Evolutionary conservation across 441 rosid genomes (phyloP), one percentile per base, ranked within the genome.

Genomic region (Codiaeum variegatum): DNA sequence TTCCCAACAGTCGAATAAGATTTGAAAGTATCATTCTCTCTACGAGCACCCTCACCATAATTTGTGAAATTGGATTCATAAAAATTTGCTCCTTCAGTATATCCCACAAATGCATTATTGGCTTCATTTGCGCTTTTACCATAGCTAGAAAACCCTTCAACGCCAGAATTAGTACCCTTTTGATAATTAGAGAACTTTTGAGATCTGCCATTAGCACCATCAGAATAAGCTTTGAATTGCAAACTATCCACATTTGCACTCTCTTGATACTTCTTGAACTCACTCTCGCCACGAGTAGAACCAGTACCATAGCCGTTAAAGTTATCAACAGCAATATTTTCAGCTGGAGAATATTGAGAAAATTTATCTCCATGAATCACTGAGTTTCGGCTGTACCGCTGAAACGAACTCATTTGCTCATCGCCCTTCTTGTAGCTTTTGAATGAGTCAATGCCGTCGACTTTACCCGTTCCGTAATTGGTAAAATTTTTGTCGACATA

Each of bases 261-360:
- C 31, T 36, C 75, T 23, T 85, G 87, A 79, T 94, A 94, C 73
- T 69, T 77, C 11, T 56, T 77, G 85, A 93, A 93, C 0, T 78
- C 80, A 6, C 98, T 92, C 6, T 66, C 18, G 44, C 98, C 96
- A 11, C 94, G 90, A 23, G 85, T 85, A 36, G 91, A 86, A 10
- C 71, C 73, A 5, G 79, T 69, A 46, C 93, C 94, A 76, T 94
- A 94, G 28, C 91, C 76, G 73, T 87, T 89, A 85, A 94, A 94
- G 69, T 83, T 78, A 80, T 91, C 93, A 74, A 87, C 96, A 0
- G 75, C 97, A 46, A 89, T 88, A 73, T 91, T 93, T 70, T 84
- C 28, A 0, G 10, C 76, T 0, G 73, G 73, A 59, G 82, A 91
- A 66, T 94, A 94, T 16, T 23, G 73, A 26, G 84, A 51, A 78